Evolutionary conservation across 139 green algal species (phyloP), one percentile per base, ranked within the genome.

Genomic region (Chlorella sp.): DNA sequence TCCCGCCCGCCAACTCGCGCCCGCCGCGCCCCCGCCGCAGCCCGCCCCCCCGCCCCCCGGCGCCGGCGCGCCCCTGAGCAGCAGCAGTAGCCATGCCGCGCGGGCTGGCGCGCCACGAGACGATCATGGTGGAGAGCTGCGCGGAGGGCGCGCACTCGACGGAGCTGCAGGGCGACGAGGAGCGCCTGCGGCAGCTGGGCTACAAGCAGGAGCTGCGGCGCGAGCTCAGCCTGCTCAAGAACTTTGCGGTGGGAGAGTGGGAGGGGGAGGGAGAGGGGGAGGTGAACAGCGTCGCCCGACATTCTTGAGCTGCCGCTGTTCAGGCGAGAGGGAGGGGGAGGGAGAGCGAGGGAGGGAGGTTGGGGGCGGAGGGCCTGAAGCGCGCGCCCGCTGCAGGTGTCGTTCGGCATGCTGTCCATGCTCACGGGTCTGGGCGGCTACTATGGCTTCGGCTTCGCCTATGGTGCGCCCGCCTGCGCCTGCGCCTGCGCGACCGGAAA

Each of bases 201-300:
- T 83, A 83, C 66, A 80, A 83, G 63, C 78, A 83, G 72, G 80
- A 85, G 55, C 69, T 85, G 41, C 50, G 21, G 17, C 46, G 80
- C 33, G 73, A 82, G 35, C 69, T 85, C 36, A 85, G 67, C 75
- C 51, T 72, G 42, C 76, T 85, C 61, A 51, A 77, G 35, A 83
- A 82, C 69, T 85, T 85, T 63, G 80, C 80, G 4, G 70, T 80
- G 6, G n/a, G n/a, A n/a, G n/a, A n/a, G n/a, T n/a, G n/a, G n/a
- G n/a, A n/a, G n/a, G n/a, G n/a, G n/a, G n/a, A n/a, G n/a, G n/a
- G n/a, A n/a, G n/a, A n/a, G n/a, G n/a, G n/a, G n/a, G n/a, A n/a
- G n/a, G n/a, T n/a, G n/a, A n/a, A n/a, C n/a, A n/a, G n/a, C n/a
- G n/a, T n/a, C n/a, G n/a, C n/a, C n/a, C n/a, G n/a, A n/a, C n/a